These are phyloP conservation scores for Ceratocystis huliohia DNA, from an alignment of 2,329 filamentous ascomycete genomes.

Conservation along the genomic window DNA sequence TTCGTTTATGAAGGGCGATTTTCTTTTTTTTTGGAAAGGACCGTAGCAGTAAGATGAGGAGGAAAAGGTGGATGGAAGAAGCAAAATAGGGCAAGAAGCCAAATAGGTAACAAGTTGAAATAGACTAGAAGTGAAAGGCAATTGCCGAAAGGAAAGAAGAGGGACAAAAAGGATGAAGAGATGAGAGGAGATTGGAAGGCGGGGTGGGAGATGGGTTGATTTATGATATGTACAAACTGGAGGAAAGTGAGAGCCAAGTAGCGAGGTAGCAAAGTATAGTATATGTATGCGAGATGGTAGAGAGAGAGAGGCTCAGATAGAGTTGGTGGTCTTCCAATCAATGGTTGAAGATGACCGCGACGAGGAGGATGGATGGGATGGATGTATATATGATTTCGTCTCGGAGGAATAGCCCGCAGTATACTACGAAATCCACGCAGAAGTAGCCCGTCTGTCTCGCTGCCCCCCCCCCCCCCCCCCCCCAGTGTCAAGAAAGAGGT, in stretches of 20 bases:
- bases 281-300: constrained; percentile 1
- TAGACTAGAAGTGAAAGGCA: constrained; percentile 7
- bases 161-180: constrained; percentile 1
- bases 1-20: not conserved
- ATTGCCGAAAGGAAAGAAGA: constrained; percentile 4
- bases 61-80: not conserved
- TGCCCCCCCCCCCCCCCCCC: not conserved
- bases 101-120: not conserved
- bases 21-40: not conserved
- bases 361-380: not conserved
- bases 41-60: not conserved
- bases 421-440: not conserved
- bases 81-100: constrained; percentile 1
- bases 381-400: constrained; percentile 7
- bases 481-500: not conserved
- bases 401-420: constrained; percentile 7
- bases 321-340: constrained; percentile 6
- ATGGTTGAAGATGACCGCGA: not conserved
- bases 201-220: constrained; percentile 5
- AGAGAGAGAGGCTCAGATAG: constrained; percentile 3
- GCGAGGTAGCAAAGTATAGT: not conserved
- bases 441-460: not conserved
- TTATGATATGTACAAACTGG: constrained; percentile 3
- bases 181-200: not conserved
- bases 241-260: not conserved